A percentile compares a stretch with the other conserved stretches of the same genome.
Conservation (phyloP, 805 yeast genomes). For the Maudiozyma bulderi region DNA sequence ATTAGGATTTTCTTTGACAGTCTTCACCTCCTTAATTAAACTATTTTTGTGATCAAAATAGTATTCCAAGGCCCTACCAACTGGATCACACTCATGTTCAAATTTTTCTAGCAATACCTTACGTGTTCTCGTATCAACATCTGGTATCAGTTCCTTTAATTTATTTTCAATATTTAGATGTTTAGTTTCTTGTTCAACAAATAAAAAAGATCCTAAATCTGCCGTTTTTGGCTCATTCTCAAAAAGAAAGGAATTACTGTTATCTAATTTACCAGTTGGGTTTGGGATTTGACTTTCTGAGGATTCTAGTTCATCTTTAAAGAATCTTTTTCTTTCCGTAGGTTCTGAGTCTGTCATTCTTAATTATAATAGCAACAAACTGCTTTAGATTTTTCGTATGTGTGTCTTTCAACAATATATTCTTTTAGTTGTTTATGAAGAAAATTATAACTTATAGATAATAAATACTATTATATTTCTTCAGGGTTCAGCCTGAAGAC, state of each 20-base stretch:
- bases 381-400: no score
- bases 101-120: constrained; percentile 23
- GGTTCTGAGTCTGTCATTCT: not conserved
- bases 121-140: constrained; percentile 18
- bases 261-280: constrained; percentile 7
- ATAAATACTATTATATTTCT: no score
- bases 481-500: no score
- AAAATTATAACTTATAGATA: no score
- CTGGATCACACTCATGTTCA: constrained; percentile 18
- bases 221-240: constrained; percentile 1
- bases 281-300: constrained; percentile 9
- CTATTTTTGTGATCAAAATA: constrained; percentile 28
- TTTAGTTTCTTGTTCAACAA: not conserved
- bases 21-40: no score
- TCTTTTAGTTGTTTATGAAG: no score
- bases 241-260: constrained; percentile 18
- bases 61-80: constrained; percentile 33
- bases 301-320: constrained; percentile 24
- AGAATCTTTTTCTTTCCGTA: constrained; percentile 18
- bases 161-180: constrained; percentile 22
- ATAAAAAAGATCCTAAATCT: constrained; percentile 1
- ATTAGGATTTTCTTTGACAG: not conserved
- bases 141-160: constrained; percentile 30
- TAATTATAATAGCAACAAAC: no score
- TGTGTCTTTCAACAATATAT: no score